These are phyloP conservation scores for Monilinia laxa DNA, from an alignment of 2,329 filamentous ascomycete species.

Conservation along the genomic window DNA sequence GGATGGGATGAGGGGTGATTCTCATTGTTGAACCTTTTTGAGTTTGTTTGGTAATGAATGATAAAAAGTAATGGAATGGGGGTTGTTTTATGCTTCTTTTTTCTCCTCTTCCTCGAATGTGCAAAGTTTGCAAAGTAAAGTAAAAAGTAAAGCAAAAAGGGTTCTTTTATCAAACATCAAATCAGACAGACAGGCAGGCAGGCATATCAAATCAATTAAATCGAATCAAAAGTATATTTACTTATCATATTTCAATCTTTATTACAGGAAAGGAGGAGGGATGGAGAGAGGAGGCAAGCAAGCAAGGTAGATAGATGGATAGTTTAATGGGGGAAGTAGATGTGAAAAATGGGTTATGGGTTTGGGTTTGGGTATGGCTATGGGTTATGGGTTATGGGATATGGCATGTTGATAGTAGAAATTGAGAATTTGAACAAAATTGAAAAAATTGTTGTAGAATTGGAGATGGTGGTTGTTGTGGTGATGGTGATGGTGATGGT, in stretches of 20 bases:
- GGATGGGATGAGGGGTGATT: constrained; percentile 1
- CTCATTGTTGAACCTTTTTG: constrained; percentile 21
- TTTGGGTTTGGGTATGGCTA: too few species aligned
- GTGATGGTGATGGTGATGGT: too few species aligned
- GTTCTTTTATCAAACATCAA: constrained; percentile 1
- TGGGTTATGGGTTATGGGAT: background rate
- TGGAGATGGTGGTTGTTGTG: too few species aligned
- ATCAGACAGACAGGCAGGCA: background rate
- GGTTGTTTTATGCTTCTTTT: background rate
- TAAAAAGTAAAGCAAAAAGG: constrained; percentile 6
- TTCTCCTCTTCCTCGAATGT: background rate
- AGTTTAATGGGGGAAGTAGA: background rate
- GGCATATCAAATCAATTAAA: constrained; percentile 3
- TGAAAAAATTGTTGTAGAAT: too few species aligned
- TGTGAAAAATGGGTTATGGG: too few species aligned
- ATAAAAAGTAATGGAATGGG: constrained; percentile 26
- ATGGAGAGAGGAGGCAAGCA: too few species aligned
- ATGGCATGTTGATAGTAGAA: background rate
- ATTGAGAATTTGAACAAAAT: too few species aligned
- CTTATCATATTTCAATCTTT: too few species aligned
- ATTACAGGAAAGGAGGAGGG: too few species aligned
- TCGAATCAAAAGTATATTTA: background rate
- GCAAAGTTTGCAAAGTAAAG: background rate
- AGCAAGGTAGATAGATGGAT: background rate
- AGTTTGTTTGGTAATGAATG: constrained; percentile 35